These are phyloP conservation scores for Plenodomus biglobosus DNA, from an alignment of 2,329 filamentous ascomycete species.

Conservation along the genomic window DNA sequence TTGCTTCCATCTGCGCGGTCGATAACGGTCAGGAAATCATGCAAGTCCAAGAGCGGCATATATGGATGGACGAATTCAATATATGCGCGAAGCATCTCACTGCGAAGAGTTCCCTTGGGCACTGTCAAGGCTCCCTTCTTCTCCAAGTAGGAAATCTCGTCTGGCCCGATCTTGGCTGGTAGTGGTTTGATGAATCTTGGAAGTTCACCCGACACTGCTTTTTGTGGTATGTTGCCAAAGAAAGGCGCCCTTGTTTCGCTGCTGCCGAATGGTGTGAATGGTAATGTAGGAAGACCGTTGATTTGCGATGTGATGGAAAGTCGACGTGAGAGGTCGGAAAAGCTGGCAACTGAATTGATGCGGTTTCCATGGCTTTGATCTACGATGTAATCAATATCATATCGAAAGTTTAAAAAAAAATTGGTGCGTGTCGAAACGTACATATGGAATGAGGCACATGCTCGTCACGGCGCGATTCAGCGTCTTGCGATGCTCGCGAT, in stretches of 20 bases:
- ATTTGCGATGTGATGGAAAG: slow-evolving; percentile 46
- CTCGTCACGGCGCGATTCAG: slow-evolving; percentile 53
- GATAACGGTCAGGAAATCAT: slow-evolving; percentile 62
- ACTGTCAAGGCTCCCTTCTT: slow-evolving; percentile 83
- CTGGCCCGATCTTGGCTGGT: slow-evolving; percentile 71
- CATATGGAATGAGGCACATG: slow-evolving; percentile 67
- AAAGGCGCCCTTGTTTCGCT: slow-evolving; percentile 34
- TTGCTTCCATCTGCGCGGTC: slow-evolving; percentile 67
- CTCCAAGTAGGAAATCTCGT: slow-evolving; percentile 81
- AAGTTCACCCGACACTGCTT: slow-evolving; percentile 50
- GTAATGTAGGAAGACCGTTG: slow-evolving; percentile 37
- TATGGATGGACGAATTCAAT: slow-evolving; percentile 90
- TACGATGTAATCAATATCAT: slow-evolving; percentile 36
- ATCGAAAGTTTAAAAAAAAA: too few relatives aligned
- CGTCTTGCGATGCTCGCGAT: slow-evolving; percentile 47
- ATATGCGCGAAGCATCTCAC: slow-evolving; percentile 78
- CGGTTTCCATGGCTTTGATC: slow-evolving; percentile 53
- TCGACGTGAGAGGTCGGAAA: slow-evolving; percentile 50
- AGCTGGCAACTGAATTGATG: slow-evolving; percentile 39
- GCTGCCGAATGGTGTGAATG: slow-evolving; percentile 40
- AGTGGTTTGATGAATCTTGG: slow-evolving; percentile 77
- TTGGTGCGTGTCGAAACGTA: slow-evolving; percentile 47
- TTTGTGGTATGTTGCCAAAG: slow-evolving; percentile 53
- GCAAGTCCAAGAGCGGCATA: slow-evolving; percentile 79
- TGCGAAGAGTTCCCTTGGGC: slow-evolving; percentile 69